Percentiles rank a stretch among this genome's conserved stretches.
Evolutionary conservation across 2,329 filamentous ascomycete genomes (phyloP).

Genomic region (Fusarium verticillioides): DNA sequence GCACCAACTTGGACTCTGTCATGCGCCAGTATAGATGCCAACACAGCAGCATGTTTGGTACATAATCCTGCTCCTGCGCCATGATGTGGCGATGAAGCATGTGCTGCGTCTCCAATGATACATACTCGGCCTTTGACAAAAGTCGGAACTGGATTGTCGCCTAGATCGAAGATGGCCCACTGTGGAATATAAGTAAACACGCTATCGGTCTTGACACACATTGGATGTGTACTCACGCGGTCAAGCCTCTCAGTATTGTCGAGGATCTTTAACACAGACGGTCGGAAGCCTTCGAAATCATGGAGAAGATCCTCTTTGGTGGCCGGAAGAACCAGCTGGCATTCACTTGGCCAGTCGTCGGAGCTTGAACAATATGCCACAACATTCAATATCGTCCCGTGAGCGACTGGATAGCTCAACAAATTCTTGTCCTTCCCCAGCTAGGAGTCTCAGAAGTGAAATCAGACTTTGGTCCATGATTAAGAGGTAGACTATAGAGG

Average conservation of each 20-base stretch:
- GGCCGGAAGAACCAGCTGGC: background rate
- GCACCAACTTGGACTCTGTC: background rate
- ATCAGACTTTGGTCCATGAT: accelerated
- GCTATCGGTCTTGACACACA: accelerated
- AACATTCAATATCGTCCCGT: background rate
- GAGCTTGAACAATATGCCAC: background rate
- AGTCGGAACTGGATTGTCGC: background rate
- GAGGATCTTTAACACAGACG: background rate
- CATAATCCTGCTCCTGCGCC: background rate
- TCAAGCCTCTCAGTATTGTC: background rate
- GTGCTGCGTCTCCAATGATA: background rate
- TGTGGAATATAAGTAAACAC: background rate
- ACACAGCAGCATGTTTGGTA: background rate
- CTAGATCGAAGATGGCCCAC: background rate
- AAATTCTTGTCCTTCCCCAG: background rate
- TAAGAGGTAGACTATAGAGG: accelerated
- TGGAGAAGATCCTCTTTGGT: background rate
- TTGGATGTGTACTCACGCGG: background rate
- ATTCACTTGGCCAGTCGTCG: background rate
- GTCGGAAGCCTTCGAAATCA: background rate
- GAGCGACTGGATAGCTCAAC: background rate
- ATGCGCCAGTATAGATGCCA: background rate
- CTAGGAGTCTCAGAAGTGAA: accelerated
- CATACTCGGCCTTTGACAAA: background rate
- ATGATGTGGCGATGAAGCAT: background rate